Percentiles rank a stretch among this genome's conserved stretches.
Evolutionary conservation across 2,329 filamentous ascomycete genomes (phyloP).

Genomic region (Parascedosporium putredinis): DNA sequence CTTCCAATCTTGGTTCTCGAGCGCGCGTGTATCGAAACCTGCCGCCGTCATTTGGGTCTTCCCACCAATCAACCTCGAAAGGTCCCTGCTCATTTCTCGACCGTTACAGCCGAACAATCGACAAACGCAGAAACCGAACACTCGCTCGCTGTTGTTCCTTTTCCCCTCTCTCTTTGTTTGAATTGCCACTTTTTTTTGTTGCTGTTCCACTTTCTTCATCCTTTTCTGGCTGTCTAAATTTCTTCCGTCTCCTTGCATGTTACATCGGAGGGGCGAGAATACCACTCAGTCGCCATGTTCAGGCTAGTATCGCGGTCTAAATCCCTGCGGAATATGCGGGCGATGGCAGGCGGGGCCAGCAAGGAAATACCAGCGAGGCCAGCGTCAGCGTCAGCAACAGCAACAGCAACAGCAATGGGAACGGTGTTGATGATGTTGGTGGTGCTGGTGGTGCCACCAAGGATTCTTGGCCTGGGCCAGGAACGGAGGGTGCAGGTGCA

Average conservation of each 20-base stretch:
- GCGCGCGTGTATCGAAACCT: background rate
- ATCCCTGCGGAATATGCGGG: conserved; percentile 18
- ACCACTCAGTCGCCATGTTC: conserved; percentile 17
- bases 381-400: too few relatives aligned
- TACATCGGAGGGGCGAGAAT: background rate
- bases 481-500: too few relatives aligned
- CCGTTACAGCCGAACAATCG: background rate
- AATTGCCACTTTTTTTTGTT: too few relatives aligned
- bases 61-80: background rate
- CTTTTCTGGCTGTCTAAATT: too few relatives aligned
- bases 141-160: background rate
- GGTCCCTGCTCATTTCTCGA: background rate
- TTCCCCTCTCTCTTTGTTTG: background rate
- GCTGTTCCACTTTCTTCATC: too few relatives aligned
- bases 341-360: conserved; percentile 11
- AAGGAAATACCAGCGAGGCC: too few relatives aligned
- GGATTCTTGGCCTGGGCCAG: too few relatives aligned
- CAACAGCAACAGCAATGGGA: background rate
- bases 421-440: background rate
- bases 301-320: conserved; percentile 22
- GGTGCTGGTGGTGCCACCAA: conserved; percentile 7
- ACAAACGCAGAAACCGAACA: too few relatives aligned
- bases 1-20: background rate
- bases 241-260: background rate
- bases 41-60: background rate